Base-by-base conservation (phyloP, 2,329 filamentous ascomycete species). In the Aureobasidium melanogenum region DNA sequence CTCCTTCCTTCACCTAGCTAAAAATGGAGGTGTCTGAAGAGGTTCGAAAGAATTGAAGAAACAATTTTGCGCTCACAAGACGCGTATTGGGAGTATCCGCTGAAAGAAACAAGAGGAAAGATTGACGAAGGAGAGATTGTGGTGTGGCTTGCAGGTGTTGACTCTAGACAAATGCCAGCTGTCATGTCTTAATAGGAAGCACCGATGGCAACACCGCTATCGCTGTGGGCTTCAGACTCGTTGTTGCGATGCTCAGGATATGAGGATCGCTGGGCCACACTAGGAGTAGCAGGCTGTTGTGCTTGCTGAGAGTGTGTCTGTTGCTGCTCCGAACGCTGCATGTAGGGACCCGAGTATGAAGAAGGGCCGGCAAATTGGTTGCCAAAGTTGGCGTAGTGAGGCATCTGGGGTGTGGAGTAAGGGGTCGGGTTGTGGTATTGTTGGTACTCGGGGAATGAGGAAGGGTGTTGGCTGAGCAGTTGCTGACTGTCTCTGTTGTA, bases 381-480 rank as follows among this genome's bases (percentile, higher is more conserved):
- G 19, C 52, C 24, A 7, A 57, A 50, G 48, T 59, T 51, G 19
- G 54, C 58, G 30, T 69, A 70, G 41, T 69, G 69, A 19, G 68
- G 64, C 36, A 66, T 60, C 14, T 69, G 68, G 12, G 67, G 57
- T 24, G 68, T 62, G 43, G 63, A 68, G 50, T 65, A 65, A 30
- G 47, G 47, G 28, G 47, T 56, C 19, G 59, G 38, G 46, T 62
- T 62, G 30, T 63, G 61, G 59, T 62, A 65, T 34, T 61, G 59
- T 39, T 67, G 65, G 60, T 69, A 72, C 15, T 67, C 66, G 19
- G 63, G 61, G 61, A 69, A 70, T 2, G 64, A 60, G n/a, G 65
- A 59, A 7, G 63, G 58, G n/a, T 66, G 64, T 14, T 66, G 63
- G n/a, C 63, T 65, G 51, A 63, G 63, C 9, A 67, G 34, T 39